Evolutionary conservation across 1,284 basidiomycete species (phyloP), one percentile per base, ranked within the genome.

Genomic region (Caloboletus firmus): DNA sequence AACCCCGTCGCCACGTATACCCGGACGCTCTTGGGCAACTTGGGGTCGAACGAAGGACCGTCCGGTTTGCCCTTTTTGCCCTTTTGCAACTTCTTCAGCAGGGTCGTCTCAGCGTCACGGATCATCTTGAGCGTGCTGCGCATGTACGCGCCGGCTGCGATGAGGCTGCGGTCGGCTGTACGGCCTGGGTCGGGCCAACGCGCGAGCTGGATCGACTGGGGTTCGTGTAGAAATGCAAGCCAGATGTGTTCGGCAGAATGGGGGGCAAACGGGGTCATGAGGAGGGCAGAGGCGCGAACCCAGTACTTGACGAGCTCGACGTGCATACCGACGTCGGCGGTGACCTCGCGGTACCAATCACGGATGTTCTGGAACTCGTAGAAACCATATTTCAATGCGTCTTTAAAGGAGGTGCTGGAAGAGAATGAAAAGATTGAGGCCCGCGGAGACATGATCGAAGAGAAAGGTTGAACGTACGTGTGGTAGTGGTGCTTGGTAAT

Each of bases 321-420:
- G 72, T 99, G 96, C 95, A 98, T 97, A 31, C 94, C 93, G 51
- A 90, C 80, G 49, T 93, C 86, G 13, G 85, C 80, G 2, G 91
- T 95, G 50, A 97, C 92, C 69, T 96, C 91, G 55, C 95, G 91
- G 74, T 99, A 99, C 87, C 95, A 94, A 72, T 99, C 96, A 48
- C 97, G 89, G 2, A 88, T 81, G 41, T 84, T 89, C 72, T 98
- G 94, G 61, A 97, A 83, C 70, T 98, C 95, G 79, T 96, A 99
- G 77, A 98, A 97, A 49, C 95, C 96, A 59, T 82, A 87, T 75
- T 98, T 98, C 62, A 98, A 75, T 4, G 95, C 95, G 59, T 96
- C 94, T 76, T 98, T 98, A 85, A 93, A 99, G 69, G 93, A 86
- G 60, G 89, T 92, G 30, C 93, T 95, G 59, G 54, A 34, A 18